phyloP scores from a whole-genome alignment of 1,284 basidiomycete genomes.

The Apiotrichum porosum region DNA sequence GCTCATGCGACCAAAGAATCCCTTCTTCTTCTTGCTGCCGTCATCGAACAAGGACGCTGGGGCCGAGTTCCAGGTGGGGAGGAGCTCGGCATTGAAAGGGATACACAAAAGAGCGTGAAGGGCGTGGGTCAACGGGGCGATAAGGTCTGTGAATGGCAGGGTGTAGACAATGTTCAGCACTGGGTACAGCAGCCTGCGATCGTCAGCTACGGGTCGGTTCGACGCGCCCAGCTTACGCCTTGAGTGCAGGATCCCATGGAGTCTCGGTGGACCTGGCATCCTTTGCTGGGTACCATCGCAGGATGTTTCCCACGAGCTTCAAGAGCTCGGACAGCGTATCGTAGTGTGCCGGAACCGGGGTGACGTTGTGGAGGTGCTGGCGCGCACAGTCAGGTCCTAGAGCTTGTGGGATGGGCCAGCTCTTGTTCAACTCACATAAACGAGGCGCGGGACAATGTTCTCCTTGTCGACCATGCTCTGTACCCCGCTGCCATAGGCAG shows the following conservation, averaged over 20 bases:
- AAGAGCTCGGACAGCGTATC: conserved; percentile 40
- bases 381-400: too few relatives aligned
- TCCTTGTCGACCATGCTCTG: conserved; percentile 35
- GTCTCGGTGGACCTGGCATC: too few relatives aligned
- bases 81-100: conserved; percentile 27
- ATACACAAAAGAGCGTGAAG: conserved; percentile 40
- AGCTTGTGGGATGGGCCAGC: too few relatives aligned
- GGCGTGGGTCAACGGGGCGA: conserved; percentile 33
- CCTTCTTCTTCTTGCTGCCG: background rate
- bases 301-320: conserved; percentile 41
- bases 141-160: conserved; percentile 27
- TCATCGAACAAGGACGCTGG: background rate
- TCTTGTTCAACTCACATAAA: conserved; percentile 39
- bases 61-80: conserved; percentile 31
- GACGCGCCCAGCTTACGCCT: too few relatives aligned
- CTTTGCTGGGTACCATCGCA: conserved; percentile 30
- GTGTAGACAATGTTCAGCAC: conserved; percentile 28
- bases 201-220: too few relatives aligned
- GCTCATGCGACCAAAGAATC: background rate
- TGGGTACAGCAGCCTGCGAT: conserved; percentile 24
- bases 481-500: conserved; percentile 30
- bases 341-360: conserved; percentile 20
- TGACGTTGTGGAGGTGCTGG: conserved; percentile 20
- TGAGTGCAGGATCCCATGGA: conserved; percentile 35
- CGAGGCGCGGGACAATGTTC: conserved; percentile 27